A percentile compares a stretch with the other conserved stretches of the same genome.
Evolutionary conservation across 2,329 filamentous ascomycete genomes (phyloP).

Genomic region (Exophiala xenobiotica): DNA sequence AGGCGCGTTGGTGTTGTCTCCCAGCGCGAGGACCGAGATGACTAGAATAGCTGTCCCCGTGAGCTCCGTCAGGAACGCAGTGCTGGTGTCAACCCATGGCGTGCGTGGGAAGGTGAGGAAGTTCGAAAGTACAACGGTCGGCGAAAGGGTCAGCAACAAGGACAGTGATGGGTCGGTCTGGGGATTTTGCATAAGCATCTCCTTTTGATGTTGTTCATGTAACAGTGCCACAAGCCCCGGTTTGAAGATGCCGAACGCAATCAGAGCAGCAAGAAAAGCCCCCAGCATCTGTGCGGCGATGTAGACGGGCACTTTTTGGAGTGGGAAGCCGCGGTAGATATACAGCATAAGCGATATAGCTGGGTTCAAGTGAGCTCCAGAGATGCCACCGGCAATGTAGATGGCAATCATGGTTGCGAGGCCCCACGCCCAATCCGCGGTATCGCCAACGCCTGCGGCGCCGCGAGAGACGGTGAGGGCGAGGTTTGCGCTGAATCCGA

Average conservation of each 20-base stretch:
- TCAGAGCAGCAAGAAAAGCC: slow-evolving; percentile 51
- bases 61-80: slow-evolving; percentile 52
- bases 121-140: slow-evolving; percentile 30
- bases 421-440: slow-evolving; percentile 52
- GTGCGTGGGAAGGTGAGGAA: slow-evolving; percentile 49
- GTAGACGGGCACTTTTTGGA: slow-evolving; percentile 52
- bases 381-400: slow-evolving; percentile 50
- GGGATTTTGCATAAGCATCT: neutral
- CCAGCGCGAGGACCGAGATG: slow-evolving; percentile 46
- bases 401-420: slow-evolving; percentile 54
- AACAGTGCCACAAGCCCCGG: slow-evolving; percentile 34
- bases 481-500: slow-evolving; percentile 54
- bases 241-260: slow-evolving; percentile 46
- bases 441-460: slow-evolving; percentile 44
- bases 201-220: neutral
- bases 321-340: slow-evolving; percentile 55
- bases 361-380: slow-evolving; percentile 49
- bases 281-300: slow-evolving; percentile 54
- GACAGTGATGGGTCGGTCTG: neutral
- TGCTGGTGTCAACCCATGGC: slow-evolving; percentile 38
- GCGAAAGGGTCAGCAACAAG: neutral
- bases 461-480: slow-evolving; percentile 40
- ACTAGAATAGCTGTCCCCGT: slow-evolving; percentile 44
- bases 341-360: slow-evolving; percentile 46
- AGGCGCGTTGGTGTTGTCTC: slow-evolving; percentile 49